Conservation (phyloP, 768 basidiomycete species). For the Leccinum variicolor region DNA sequence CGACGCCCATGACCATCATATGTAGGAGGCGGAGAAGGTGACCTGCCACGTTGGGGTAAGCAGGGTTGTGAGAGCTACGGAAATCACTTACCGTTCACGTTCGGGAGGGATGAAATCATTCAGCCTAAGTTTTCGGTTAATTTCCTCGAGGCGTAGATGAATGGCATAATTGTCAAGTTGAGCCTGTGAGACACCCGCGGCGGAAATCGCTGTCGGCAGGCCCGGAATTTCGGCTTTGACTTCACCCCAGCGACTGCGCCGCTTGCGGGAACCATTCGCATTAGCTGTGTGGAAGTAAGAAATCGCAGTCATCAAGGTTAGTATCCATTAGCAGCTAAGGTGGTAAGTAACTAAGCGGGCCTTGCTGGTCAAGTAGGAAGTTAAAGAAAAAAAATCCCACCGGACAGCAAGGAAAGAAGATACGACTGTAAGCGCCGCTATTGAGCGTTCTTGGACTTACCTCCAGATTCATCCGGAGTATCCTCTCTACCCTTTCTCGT, state of each 20-base stretch:
- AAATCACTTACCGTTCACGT: constrained; percentile 64
- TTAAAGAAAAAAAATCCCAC: constrained; percentile 25
- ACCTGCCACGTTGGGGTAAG: constrained; percentile 46
- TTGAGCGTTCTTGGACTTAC: constrained; percentile 56
- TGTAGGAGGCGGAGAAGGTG: constrained; percentile 94
- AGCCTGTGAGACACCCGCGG: constrained; percentile 89
- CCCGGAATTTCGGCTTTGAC: constrained; percentile 89
- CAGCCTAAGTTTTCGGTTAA: constrained; percentile 88
- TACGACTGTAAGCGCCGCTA: constrained; percentile 36
- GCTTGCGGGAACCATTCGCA: constrained; percentile 86
- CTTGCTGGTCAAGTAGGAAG: constrained; percentile 30
- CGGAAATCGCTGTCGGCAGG: constrained; percentile 90
- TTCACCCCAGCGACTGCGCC: constrained; percentile 97
- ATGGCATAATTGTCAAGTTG: constrained; percentile 99
- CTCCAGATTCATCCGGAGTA: constrained; percentile 63
- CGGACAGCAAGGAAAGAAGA: constrained; percentile 34
- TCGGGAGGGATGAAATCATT: constrained; percentile 97
- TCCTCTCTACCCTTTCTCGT: constrained; percentile 68
- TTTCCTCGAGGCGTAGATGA: constrained; percentile 93
- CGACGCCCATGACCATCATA: constrained; percentile 97
- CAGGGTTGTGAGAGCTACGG: not conserved
- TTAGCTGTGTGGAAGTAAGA: constrained; percentile 57
- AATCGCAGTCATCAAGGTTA: constrained; percentile 50
- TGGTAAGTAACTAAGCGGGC: constrained; percentile 31
- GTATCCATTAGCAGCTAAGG: constrained; percentile 44